These are phyloP conservation scores for Pichia sp. DNA, from an alignment of 1,139 yeast species.

Conservation along the genomic window DNA sequence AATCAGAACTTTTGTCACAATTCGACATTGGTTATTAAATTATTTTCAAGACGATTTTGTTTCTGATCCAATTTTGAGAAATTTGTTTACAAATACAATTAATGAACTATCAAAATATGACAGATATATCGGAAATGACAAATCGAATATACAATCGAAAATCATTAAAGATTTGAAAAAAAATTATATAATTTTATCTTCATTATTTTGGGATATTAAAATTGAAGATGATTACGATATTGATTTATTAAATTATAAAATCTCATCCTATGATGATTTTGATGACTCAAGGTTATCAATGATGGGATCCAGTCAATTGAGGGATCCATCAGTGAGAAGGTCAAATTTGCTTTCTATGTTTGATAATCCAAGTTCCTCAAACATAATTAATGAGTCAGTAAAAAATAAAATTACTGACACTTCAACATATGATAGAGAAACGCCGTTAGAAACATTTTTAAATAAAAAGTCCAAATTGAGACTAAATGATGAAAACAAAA, in stretches of 20 bases:
- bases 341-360: conserved; percentile 51
- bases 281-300: conserved; percentile 26
- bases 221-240: conserved; percentile 35
- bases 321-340: conserved; percentile 48
- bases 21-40: conserved; percentile 85
- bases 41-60: conserved; percentile 68
- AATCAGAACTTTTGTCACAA: conserved; percentile 79
- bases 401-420: conserved; percentile 9
- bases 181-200: conserved; percentile 31
- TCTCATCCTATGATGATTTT: conserved; percentile 26
- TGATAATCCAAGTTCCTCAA: conserved; percentile 34
- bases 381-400: conserved; percentile 20
- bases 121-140: conserved; percentile 16
- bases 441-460: conserved; percentile 2
- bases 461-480: neutral
- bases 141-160: conserved; percentile 35
- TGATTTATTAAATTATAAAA: conserved; percentile 22
- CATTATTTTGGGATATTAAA: conserved; percentile 39
- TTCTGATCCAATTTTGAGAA: conserved; percentile 40
- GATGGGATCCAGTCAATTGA: conserved; percentile 33
- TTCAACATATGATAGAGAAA: conserved; percentile 4
- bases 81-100: conserved; percentile 41
- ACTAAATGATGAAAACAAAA: conserved; percentile 5
- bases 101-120: conserved; percentile 35
- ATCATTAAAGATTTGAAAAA: conserved; percentile 39